phyloP scores from a whole-genome alignment of 495 filamentous ascomycete genomes.

The Amorphotheca resinae region DNA sequence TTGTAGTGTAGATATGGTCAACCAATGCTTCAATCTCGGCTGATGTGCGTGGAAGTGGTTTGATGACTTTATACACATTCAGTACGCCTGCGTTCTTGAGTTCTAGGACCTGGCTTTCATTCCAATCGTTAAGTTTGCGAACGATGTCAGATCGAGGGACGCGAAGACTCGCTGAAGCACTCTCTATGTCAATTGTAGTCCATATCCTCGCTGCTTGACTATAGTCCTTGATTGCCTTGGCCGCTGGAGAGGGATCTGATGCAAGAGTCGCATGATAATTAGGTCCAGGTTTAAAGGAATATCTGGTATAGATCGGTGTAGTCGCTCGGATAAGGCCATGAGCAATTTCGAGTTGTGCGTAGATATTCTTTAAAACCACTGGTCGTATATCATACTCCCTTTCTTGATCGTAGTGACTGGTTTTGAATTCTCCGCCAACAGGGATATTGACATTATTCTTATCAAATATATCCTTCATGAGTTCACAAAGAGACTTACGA shows the following conservation, averaged over 20 bases:
- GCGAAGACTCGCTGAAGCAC: conserved; percentile 8
- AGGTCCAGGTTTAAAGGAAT: conserved; percentile 29
- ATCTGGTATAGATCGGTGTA: conserved; percentile 41
- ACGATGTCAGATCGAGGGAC: conserved; percentile 31
- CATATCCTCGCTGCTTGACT: conserved; percentile 23
- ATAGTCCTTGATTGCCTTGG: conserved; percentile 24
- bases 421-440: conserved; percentile 32
- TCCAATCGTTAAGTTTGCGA: conserved; percentile 36
- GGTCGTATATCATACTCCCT: conserved; percentile 32
- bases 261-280: conserved; percentile 17
- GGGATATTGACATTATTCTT: conserved; percentile 14
- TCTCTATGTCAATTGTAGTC: conserved; percentile 35
- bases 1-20: conserved; percentile 32
- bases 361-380: conserved; percentile 19
- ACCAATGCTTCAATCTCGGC: conserved; percentile 28
- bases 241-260: conserved; percentile 23
- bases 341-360: conserved; percentile 24
- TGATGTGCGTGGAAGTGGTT: conserved; percentile 28
- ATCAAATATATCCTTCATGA: conserved; percentile 36
- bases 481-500: conserved; percentile 26
- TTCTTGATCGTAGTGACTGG: conserved; percentile 28
- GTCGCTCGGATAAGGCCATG: conserved; percentile 40
- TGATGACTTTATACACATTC: conserved; percentile 35
- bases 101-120: conserved; percentile 30
- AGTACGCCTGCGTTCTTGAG: conserved; percentile 34